Evolutionary conservation across 768 basidiomycete genomes (phyloP).

Genomic region (Termitomyces sp.): DNA sequence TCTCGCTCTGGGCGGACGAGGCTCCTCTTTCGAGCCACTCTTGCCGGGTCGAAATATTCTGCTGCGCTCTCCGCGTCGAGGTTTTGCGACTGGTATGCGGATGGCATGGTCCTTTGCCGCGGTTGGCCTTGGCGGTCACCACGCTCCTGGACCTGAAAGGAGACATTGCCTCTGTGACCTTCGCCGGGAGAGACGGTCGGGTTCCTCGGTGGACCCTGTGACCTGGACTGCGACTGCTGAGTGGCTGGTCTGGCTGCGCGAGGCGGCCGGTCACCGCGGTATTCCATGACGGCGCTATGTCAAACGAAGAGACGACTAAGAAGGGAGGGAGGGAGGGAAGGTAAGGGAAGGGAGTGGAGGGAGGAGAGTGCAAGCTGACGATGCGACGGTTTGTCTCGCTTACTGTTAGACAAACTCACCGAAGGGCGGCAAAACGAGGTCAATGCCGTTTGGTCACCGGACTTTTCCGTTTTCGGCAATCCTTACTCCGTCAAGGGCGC

Average conservation of each 20-base stretch:
- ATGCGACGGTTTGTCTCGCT: constrained; percentile 9
- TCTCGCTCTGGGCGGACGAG: constrained; percentile 91
- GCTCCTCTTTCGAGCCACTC: constrained; percentile 81
- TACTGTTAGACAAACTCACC: constrained; percentile 6
- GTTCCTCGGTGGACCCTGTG: constrained; percentile 23
- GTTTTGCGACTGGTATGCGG: constrained; percentile 33
- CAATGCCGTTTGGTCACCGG: constrained; percentile 5
- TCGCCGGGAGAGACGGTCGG: constrained; percentile 29
- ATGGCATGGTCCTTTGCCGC: constrained; percentile 42
- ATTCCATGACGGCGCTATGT: constrained; percentile 26
- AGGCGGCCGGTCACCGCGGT: constrained; percentile 45
- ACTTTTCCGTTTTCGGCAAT: constrained; percentile 12
- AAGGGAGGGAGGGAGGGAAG: not conserved
- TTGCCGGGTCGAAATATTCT: constrained; percentile 38
- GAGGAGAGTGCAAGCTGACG: not conserved
- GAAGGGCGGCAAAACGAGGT: constrained; percentile 8
- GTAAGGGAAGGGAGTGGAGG: not conserved
- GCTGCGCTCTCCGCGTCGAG: constrained; percentile 34
- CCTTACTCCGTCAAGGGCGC: too few relatives aligned
- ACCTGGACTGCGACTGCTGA: constrained; percentile 30
- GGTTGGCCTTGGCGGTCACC: constrained; percentile 60
- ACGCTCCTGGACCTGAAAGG: constrained; percentile 64
- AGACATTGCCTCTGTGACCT: constrained; percentile 44
- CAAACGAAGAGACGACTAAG: not conserved
- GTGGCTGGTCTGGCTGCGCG: constrained; percentile 44